phyloP scores from a whole-genome alignment of 2,329 filamentous ascomycete genomes.

The Colletotrichum endophyticum region DNA sequence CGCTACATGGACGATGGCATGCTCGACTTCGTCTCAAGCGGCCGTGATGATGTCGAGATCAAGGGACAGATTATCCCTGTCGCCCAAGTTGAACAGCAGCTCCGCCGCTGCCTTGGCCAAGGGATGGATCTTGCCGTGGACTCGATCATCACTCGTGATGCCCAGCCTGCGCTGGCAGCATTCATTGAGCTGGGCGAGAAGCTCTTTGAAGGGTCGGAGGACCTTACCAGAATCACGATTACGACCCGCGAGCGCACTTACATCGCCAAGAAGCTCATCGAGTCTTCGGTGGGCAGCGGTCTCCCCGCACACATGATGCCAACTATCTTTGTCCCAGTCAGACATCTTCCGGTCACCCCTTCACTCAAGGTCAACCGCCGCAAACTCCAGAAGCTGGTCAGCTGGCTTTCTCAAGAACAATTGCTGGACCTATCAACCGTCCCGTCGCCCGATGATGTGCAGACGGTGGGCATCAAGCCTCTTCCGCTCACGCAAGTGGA shows the following conservation, averaged over 20 bases:
- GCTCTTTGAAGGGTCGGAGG: slow-evolving; percentile 40
- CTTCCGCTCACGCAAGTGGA: slow-evolving; percentile 53
- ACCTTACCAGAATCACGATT: slow-evolving; percentile 40
- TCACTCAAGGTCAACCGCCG: slow-evolving; percentile 56
- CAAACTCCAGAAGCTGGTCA: slow-evolving; percentile 50
- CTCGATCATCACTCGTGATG: slow-evolving; percentile 48
- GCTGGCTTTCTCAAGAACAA: slow-evolving; percentile 45
- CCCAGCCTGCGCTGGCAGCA: slow-evolving; percentile 46
- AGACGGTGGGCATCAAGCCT: slow-evolving; percentile 44
- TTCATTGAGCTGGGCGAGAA: slow-evolving; percentile 54
- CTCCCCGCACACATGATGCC: slow-evolving; percentile 50
- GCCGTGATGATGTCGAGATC: slow-evolving; percentile 44
- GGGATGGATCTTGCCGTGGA: slow-evolving; percentile 55
- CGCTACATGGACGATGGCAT: slow-evolving; percentile 53
- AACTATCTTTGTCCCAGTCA: slow-evolving; percentile 52
- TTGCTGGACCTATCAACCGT: slow-evolving; percentile 45
- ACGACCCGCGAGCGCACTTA: slow-evolving; percentile 48
- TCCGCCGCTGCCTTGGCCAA: slow-evolving; percentile 51
- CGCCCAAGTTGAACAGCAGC: slow-evolving; percentile 49
- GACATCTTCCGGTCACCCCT: slow-evolving; percentile 51
- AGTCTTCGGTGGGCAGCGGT: slow-evolving; percentile 41
- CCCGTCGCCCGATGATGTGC: slow-evolving; percentile 39
- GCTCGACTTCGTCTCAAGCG: slow-evolving; percentile 52
- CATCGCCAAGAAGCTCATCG: slow-evolving; percentile 47
- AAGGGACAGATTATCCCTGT: slow-evolving; percentile 44